Evolutionary conservation across 2,329 filamentous ascomycete species (phyloP).

Genomic region (Diplodia sapinea): DNA sequence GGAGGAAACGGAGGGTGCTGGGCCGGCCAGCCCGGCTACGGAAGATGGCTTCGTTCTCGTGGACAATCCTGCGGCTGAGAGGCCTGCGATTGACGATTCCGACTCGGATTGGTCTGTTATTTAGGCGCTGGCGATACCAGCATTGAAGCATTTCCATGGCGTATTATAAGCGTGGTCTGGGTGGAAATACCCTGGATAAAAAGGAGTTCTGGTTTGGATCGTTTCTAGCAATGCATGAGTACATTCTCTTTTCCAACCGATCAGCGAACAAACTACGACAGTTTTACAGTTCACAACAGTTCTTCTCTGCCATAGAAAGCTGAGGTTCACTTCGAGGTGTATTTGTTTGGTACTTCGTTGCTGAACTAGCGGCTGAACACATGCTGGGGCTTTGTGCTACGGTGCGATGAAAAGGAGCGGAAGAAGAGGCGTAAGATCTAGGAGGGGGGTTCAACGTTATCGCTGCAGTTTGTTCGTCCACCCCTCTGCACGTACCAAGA

Average conservation of each 20-base stretch:
- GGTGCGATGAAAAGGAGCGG: neutral
- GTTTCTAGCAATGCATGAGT: neutral
- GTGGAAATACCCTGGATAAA: slow-evolving; percentile 3
- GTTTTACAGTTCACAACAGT: no score
- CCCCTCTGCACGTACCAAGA: neutral
- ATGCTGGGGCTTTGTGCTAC: neutral
- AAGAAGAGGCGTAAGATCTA: neutral
- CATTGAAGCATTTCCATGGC: neutral
- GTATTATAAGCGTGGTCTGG: neutral
- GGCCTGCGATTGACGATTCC: neutral
- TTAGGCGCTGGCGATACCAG: neutral
- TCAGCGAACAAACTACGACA: neutral
- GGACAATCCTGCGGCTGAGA: neutral
- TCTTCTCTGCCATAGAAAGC: neutral
- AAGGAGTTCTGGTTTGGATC: neutral
- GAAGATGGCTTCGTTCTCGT: neutral
- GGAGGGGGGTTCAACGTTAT: neutral
- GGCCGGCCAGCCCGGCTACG: neutral
- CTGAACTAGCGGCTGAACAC: neutral
- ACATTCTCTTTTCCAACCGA: neutral
- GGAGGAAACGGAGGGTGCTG: neutral
- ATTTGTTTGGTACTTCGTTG: neutral
- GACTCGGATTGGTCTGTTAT: slow-evolving; percentile 18
- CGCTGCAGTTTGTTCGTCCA: neutral
- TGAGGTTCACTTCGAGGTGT: neutral